Evolutionary conservation across 176 grass and related monocot genomes (phyloP).

Genomic region (Dactylis glomerata): DNA sequence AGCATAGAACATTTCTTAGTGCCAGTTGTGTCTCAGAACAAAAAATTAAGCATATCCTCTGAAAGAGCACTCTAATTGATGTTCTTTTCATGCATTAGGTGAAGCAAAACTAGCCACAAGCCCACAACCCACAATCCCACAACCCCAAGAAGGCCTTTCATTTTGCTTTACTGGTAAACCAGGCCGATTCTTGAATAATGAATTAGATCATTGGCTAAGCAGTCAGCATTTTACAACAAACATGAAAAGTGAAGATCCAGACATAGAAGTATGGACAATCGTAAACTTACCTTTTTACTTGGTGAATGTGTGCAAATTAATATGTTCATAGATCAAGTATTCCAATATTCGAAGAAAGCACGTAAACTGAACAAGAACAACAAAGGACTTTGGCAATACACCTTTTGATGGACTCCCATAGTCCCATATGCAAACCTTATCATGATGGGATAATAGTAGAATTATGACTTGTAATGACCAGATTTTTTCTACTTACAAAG

Average conservation of each 20-base stretch:
- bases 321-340: constrained; percentile 8
- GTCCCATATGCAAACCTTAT: constrained; percentile 21
- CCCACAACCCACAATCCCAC: constrained; percentile 16
- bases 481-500: constrained; percentile 1
- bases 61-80: not conserved
- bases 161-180: not conserved
- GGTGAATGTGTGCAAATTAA: not conserved
- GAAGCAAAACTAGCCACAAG: constrained; percentile 5
- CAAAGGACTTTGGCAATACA: not conserved
- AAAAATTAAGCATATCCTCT: constrained; percentile 12
- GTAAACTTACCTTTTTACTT: not conserved
- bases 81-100: constrained; percentile 11
- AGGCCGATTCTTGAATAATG: not conserved
- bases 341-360: not conserved
- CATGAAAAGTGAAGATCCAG: not conserved
- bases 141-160: not conserved
- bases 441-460: not conserved
- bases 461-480: not conserved
- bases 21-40: not conserved
- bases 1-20: constrained; percentile 4
- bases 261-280: not conserved
- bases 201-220: constrained; percentile 4
- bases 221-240: constrained; percentile 5
- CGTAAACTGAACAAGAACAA: not conserved
- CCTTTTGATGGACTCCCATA: not conserved